Evolutionary conservation across 176 grass and related monocot species (phyloP).

Genomic region (Cenchrus americanus): DNA sequence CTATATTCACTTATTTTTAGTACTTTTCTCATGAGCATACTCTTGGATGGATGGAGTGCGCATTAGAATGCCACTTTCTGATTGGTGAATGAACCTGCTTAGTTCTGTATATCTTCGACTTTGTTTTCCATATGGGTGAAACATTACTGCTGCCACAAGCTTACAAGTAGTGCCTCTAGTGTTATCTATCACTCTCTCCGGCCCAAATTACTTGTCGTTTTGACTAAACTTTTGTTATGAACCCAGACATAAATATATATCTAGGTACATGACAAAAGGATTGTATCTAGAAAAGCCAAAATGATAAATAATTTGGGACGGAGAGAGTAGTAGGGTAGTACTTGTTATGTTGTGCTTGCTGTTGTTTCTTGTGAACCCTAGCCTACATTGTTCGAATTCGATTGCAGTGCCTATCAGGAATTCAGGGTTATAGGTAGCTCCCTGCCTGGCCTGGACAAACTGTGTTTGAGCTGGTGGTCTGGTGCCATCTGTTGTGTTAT

Average conservation of each 20-base stretch:
- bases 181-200: background rate
- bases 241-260: too few species aligned
- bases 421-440: background rate
- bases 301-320: too few species aligned
- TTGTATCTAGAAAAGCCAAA: too few species aligned
- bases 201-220: too few species aligned
- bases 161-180: background rate
- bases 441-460: too few species aligned
- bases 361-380: background rate
- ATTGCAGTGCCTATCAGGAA: background rate
- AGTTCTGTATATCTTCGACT: constrained; percentile 6
- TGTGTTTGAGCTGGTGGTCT: background rate
- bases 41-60: background rate
- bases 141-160: background rate
- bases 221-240: too few species aligned
- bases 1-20: background rate
- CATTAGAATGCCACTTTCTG: constrained; percentile 1
- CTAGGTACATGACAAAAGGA: too few species aligned
- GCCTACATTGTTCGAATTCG: too few species aligned
- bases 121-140: constrained; percentile 17
- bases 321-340: background rate
- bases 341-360: background rate
- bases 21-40: constrained; percentile 9
- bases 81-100: background rate
- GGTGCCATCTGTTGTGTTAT: too few species aligned